These are phyloP conservation scores for Chloranthus sessilifolius DNA, from an alignment of 164 flowering plant genomes.

Conservation along the genomic window DNA sequence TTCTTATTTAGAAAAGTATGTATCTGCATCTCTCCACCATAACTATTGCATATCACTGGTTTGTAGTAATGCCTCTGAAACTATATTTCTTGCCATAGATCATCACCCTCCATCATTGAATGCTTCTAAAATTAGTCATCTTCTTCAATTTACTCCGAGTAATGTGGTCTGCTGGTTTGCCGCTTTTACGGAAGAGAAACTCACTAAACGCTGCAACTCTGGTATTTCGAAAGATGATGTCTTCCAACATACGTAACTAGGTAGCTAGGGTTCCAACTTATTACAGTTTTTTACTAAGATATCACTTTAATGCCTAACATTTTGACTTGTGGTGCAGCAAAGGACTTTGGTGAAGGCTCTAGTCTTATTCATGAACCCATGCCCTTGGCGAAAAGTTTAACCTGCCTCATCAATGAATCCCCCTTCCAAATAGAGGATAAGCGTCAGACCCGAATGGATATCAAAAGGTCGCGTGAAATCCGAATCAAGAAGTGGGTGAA, in stretches of 20 bases:
- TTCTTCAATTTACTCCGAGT: slow-evolving; percentile 2
- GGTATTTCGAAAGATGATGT: not conserved
- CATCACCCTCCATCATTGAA: no score
- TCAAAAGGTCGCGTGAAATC: slow-evolving; percentile 53
- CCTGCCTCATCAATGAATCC: slow-evolving; percentile 63
- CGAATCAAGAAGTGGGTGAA: slow-evolving; percentile 87
- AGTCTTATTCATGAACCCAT: slow-evolving; percentile 9
- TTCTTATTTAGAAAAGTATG: no score
- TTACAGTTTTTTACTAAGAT: not conserved
- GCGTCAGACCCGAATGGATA: slow-evolving; percentile 45
- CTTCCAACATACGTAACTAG: not conserved
- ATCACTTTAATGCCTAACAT: not conserved
- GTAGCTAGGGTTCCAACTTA: not conserved
- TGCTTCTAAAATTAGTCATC: no score
- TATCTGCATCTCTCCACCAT: no score
- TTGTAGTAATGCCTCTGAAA: no score
- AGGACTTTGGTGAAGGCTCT: not conserved
- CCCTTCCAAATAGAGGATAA: slow-evolving; percentile 21
- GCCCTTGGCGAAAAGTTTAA: slow-evolving; percentile 57
- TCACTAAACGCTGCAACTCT: not conserved
- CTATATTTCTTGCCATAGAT: no score
- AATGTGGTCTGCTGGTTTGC: slow-evolving; percentile 5
- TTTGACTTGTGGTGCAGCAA: slow-evolving; percentile 17
- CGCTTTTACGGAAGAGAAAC: slow-evolving; percentile 1
- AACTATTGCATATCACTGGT: no score